phyloP scores from a whole-genome alignment of 352 stramenopile species.

The Pythium coloratum region DNA sequence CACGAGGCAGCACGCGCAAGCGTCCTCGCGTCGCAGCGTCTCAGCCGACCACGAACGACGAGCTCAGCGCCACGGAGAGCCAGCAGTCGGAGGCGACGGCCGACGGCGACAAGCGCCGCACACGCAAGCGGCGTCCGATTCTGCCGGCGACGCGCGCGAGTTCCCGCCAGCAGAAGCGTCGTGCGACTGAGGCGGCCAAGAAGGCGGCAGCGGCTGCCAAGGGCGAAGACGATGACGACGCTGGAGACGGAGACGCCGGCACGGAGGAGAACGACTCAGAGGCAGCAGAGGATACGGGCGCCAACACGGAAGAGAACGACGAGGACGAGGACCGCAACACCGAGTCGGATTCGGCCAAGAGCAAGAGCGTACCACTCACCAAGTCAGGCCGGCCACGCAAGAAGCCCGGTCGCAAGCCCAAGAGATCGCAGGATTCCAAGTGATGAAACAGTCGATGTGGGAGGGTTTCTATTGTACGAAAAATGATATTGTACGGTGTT shows the following conservation, averaged over 20 bases:
- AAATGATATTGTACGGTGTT: neutral
- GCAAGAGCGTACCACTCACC: slow-evolving; percentile 28
- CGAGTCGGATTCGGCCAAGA: slow-evolving; percentile 12
- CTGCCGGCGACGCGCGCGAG: slow-evolving; percentile 59
- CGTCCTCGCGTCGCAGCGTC: slow-evolving; percentile 23
- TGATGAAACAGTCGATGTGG: neutral
- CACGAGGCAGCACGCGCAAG: slow-evolving; percentile 33
- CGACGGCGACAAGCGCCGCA: slow-evolving; percentile 34
- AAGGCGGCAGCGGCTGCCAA: slow-evolving; percentile 24
- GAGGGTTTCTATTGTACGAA: neutral
- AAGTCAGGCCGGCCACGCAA: slow-evolving; percentile 53
- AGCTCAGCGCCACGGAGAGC: slow-evolving; percentile 60
- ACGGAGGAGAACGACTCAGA: slow-evolving; percentile 27
- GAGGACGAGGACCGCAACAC: slow-evolving; percentile 24
- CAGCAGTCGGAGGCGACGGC: slow-evolving; percentile 57
- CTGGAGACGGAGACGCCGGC: slow-evolving; percentile 22
- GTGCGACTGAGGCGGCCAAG: slow-evolving; percentile 38
- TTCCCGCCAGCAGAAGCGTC: slow-evolving; percentile 65
- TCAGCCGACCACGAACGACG: slow-evolving; percentile 37
- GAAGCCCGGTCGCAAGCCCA: slow-evolving; percentile 55
- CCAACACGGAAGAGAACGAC: slow-evolving; percentile 25
- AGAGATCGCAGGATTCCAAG: slow-evolving; percentile 15
- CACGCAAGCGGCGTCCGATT: slow-evolving; percentile 46
- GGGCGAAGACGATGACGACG: slow-evolving; percentile 20
- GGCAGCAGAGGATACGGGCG: slow-evolving; percentile 8